Conservation (phyloP, 2,329 filamentous ascomycete species). For the Colletotrichum musae region DNA sequence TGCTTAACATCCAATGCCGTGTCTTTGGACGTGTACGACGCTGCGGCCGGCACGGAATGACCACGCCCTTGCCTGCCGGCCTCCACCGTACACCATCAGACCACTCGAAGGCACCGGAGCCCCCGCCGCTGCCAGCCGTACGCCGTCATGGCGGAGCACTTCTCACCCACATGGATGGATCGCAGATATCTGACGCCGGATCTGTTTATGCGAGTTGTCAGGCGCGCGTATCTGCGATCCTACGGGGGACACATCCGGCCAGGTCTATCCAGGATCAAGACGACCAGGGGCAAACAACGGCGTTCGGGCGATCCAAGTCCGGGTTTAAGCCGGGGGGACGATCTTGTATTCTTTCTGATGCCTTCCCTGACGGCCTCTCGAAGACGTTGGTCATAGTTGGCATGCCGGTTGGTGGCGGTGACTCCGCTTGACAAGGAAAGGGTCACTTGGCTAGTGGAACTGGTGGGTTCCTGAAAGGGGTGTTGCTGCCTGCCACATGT, state of each 20-base stretch:
- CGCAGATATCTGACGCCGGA: slow-evolving; percentile 11
- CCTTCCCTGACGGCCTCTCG: neutral
- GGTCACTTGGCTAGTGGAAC: slow-evolving; percentile 20
- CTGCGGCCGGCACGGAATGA: neutral
- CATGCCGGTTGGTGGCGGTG: slow-evolving; percentile 1
- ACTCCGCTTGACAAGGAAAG: slow-evolving; percentile 13
- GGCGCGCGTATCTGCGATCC: slow-evolving; percentile 13
- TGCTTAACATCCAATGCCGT: neutral
- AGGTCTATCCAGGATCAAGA: neutral
- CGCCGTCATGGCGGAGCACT: neutral
- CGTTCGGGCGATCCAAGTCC: neutral
- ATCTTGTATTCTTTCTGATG: neutral
- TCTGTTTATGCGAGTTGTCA: slow-evolving; percentile 22
- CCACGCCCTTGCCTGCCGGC: slow-evolving; percentile 1
- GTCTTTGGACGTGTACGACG: neutral
- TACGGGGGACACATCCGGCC: slow-evolving; percentile 8
- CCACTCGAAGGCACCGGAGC: neutral
- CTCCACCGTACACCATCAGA: slow-evolving; percentile 1
- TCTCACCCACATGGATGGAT: neutral
- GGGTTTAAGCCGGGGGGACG: slow-evolving; percentile 16
- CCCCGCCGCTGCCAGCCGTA: neutral
- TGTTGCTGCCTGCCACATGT: no score
- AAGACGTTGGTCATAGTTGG: slow-evolving; percentile 1
- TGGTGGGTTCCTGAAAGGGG: neutral
- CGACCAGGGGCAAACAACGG: slow-evolving; percentile 1